These are phyloP conservation scores for Cryptosporidium ubiquitum DNA, from an alignment of 169 alveolate species.

Conservation along the genomic window DNA sequence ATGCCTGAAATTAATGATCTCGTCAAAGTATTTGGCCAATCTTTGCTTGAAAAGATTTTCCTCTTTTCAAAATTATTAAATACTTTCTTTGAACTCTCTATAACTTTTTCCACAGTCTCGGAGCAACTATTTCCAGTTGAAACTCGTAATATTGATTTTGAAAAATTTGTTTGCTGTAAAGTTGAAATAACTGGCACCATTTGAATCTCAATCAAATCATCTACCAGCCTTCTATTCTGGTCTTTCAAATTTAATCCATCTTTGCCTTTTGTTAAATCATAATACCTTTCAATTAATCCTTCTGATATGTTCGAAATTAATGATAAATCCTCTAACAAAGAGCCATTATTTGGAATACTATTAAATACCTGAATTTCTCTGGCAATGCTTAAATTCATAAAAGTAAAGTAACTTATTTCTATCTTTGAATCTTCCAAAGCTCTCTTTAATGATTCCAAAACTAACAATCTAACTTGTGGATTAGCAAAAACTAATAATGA, in stretches of 20 bases:
- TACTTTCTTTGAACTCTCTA: neutral
- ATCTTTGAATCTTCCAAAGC: neutral
- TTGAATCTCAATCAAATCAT: neutral
- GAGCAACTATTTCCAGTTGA: neutral
- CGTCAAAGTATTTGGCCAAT: conserved; percentile 32
- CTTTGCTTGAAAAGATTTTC: neutral
- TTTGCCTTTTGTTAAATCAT: neutral
- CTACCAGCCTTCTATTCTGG: neutral
- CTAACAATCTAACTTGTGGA: conserved; percentile 5
- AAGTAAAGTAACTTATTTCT: conserved; percentile 10
- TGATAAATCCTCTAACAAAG: neutral
- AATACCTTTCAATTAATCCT: neutral
- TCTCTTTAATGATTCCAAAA: neutral
- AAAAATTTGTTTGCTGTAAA: conserved; percentile 5
- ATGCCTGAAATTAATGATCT: conserved; percentile 2
- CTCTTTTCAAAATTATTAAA: neutral
- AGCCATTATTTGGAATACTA: neutral
- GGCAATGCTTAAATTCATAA: conserved; percentile 12
- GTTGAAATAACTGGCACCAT: conserved; percentile 15
- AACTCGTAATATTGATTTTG: conserved; percentile 12
- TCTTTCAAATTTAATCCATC: neutral
- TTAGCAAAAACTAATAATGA: conserved; percentile 46
- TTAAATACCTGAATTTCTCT: conserved; percentile 1
- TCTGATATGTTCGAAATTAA: neutral
- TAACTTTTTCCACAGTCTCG: neutral